These are phyloP conservation scores for Nakazawaea wickerhamii DNA, from an alignment of 805 yeast genomes.

Conservation along the genomic window DNA sequence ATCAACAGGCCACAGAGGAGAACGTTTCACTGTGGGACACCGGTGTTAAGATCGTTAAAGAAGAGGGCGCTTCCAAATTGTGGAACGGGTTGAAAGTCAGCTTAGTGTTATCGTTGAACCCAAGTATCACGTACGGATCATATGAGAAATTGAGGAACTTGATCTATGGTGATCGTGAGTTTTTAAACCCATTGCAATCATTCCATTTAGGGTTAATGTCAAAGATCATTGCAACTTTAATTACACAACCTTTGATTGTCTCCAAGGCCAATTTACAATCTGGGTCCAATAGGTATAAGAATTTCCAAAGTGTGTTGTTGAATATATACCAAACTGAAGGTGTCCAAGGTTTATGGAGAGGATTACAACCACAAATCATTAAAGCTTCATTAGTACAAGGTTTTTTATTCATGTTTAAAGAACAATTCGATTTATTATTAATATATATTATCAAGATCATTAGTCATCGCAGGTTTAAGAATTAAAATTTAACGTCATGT, in stretches of 20 bases:
- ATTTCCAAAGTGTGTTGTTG: conserved; percentile 58
- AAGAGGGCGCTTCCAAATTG: conserved; percentile 65
- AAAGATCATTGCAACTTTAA: conserved; percentile 71
- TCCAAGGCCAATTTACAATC: conserved; percentile 78
- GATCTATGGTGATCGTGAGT: conserved; percentile 34
- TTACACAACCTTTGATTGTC: conserved; percentile 81
- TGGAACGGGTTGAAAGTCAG: conserved; percentile 86
- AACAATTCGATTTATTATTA: conserved; percentile 37
- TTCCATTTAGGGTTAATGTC: conserved; percentile 75
- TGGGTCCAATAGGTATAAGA: conserved; percentile 34
- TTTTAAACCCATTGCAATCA: conserved; percentile 56
- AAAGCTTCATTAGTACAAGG: conserved; percentile 87
- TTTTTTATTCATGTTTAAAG: conserved; percentile 73
- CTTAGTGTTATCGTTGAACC: conserved; percentile 71
- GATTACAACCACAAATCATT: conserved; percentile 70
- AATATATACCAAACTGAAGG: conserved; percentile 65
- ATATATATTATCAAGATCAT: conserved; percentile 9
- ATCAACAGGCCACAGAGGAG: conserved; percentile 40
- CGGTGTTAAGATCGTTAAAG: conserved; percentile 46
- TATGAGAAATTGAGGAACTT: conserved; percentile 60
- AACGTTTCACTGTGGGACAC: conserved; percentile 30
- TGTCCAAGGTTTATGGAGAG: conserved; percentile 64
- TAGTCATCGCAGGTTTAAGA: background rate
- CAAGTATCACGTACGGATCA: conserved; percentile 82
- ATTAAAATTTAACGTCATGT: conserved; percentile 54